Evolutionary conservation across 306 rosid genomes (phyloP), one percentile per base, ranked within the genome.

Genomic region (Comarum palustre): DNA sequence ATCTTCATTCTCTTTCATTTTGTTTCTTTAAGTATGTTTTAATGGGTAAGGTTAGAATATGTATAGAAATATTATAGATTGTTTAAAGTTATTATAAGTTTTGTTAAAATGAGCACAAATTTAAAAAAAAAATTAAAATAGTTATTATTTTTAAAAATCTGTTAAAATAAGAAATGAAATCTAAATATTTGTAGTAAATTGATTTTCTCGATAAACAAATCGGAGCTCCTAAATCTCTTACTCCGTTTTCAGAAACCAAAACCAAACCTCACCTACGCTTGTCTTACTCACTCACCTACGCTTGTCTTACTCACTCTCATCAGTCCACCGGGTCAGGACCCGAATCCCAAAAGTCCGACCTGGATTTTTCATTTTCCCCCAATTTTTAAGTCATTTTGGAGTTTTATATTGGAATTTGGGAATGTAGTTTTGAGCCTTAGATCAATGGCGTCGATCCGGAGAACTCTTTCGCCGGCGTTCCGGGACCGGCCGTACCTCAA

Each of bases 371-470:
- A n/a, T 51, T 52, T 34, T 69, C 34, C 19, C 60, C 15, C 17
- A n/a, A 41, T 17, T 8, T 19, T 39, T 77, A 36, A 36, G 15
- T 46, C 19, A 46, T 14, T 46, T 16, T 16, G 4, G 24, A 50
- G 55, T 1, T 46, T 50, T 9, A 11, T 8, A 52, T 4, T 2
- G 19, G 2, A 42, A 10, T 78, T 66, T 41, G 22, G 31, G 41
- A 66, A 75, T 75, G 77, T 76, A 66, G 68, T 38, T 50, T 51
- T 2, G 15, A 31, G n/a, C 69, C 29, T 11, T 54, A 20, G 64
- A 61, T 75, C 82, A 72, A 95, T 95, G 99, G 96, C 93, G 67
- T 92, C 97, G 46, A 78, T 95, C 69, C 99, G 99, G 38, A 87
- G 99, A 46, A 86, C 96, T 65, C 81, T 86, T 0, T 92, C 97